Conservation (phyloP, 345 rosid species). For the Moricandia arvensis region DNA sequence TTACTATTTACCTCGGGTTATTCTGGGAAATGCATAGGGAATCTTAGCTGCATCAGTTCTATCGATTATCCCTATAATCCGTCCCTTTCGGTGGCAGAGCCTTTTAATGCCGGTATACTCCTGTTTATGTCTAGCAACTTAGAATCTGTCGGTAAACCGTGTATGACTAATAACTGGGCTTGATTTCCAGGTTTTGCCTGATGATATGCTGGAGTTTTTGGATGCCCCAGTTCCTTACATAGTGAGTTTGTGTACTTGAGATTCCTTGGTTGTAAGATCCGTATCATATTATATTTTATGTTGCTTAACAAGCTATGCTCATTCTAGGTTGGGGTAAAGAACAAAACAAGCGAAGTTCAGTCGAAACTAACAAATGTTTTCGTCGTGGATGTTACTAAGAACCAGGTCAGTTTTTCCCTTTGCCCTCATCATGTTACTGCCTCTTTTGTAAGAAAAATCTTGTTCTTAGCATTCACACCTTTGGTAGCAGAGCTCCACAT, state of each 20-base stretch:
- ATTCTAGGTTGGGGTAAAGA: conserved; percentile 84
- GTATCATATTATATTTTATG: not conserved
- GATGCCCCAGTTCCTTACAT: conserved; percentile 97
- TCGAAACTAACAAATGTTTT: conserved; percentile 43
- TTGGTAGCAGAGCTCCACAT: not conserved
- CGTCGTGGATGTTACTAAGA: conserved; percentile 31
- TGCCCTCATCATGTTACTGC: not conserved
- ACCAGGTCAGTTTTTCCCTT: conserved; percentile 34
- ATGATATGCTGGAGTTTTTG: conserved; percentile 93
- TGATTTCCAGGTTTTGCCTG: conserved; percentile 76
- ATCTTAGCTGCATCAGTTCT: conserved; percentile 77
- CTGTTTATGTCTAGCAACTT: not conserved
- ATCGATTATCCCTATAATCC: conserved; percentile 72
- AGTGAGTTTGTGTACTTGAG: conserved; percentile 49
- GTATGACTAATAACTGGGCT: conserved; percentile 17
- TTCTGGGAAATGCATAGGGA: conserved; percentile 51
- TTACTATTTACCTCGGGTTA: not conserved
- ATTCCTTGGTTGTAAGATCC: not conserved
- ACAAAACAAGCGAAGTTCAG: conserved; percentile 57
- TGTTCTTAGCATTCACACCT: not conserved
- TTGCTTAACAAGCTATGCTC: conserved; percentile 15
- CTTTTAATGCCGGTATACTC: conserved; percentile 80
- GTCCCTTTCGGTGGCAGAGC: conserved; percentile 97
- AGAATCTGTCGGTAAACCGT: not conserved
- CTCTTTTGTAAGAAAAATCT: not conserved